Evolutionary conservation across 352 stramenopile species (phyloP).

Genomic region (Phytopythium boreale): DNA sequence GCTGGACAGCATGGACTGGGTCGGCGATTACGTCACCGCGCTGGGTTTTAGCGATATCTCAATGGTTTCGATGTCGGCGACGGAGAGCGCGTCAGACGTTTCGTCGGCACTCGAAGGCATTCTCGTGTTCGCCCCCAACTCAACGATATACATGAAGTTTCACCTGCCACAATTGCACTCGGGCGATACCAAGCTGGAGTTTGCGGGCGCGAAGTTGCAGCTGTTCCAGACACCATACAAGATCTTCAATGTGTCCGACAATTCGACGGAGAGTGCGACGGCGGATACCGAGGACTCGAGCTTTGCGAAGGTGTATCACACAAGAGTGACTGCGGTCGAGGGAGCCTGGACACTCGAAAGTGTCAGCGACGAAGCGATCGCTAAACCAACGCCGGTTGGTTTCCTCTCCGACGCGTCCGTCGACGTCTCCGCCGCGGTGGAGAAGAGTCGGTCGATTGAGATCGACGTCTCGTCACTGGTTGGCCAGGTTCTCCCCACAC

Average conservation of each 20-base stretch:
- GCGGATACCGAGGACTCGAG: conserved; percentile 8
- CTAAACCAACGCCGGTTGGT: conserved; percentile 15
- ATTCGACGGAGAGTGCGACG: neutral
- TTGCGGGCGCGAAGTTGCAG: conserved; percentile 29
- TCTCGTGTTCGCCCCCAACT: conserved; percentile 41
- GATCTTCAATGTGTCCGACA: conserved; percentile 44
- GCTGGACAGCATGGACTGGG: conserved; percentile 37
- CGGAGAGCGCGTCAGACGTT: neutral
- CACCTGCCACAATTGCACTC: conserved; percentile 50
- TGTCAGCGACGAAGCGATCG: conserved; percentile 10
- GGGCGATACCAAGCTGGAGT: conserved; percentile 37
- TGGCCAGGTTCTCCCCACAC: conserved; percentile 28
- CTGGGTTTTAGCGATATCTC: conserved; percentile 63
- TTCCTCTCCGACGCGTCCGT: conserved; percentile 27
- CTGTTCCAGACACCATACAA: conserved; percentile 70
- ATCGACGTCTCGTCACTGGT: conserved; percentile 55
- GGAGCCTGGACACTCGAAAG: conserved; percentile 40
- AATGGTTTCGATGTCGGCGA: conserved; percentile 3
- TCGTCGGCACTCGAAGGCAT: conserved; percentile 28
- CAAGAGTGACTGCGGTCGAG: conserved; percentile 46
- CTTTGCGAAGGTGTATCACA: conserved; percentile 43
- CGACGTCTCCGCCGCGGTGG: conserved; percentile 32
- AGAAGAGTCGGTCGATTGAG: conserved; percentile 43
- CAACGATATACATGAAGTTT: conserved; percentile 65
- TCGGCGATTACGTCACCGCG: conserved; percentile 46